Evolutionary conservation across 192 early-diverging fungal genomes (phyloP).

Genomic region (Paraglomus brasilianum): DNA sequence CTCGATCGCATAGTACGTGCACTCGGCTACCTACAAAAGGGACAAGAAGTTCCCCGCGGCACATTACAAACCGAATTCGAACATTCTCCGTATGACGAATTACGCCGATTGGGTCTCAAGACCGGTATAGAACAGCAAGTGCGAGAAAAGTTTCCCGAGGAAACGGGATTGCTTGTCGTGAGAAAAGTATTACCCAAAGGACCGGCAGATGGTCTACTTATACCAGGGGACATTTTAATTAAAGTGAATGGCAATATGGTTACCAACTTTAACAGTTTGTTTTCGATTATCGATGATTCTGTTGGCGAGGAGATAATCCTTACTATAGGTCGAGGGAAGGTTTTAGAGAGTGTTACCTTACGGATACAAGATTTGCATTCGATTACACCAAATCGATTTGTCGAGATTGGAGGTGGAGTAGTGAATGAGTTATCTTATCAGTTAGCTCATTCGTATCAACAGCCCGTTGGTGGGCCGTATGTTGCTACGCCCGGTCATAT

Average conservation of each 20-base stretch:
- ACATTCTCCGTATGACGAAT: constrained; percentile 69
- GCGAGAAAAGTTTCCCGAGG: constrained; percentile 59
- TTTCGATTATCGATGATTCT: constrained; percentile 59
- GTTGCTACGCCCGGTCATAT: constrained; percentile 70
- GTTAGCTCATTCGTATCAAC: constrained; percentile 67
- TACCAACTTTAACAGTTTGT: constrained; percentile 70
- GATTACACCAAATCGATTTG: constrained; percentile 79
- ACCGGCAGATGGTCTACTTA: constrained; percentile 58
- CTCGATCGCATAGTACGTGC: constrained; percentile 72
- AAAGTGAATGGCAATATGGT: constrained; percentile 61
- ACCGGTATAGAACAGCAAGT: constrained; percentile 62
- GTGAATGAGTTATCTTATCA: constrained; percentile 76
- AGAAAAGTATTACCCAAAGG: constrained; percentile 65
- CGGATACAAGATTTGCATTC: constrained; percentile 69
- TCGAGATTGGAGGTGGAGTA: constrained; percentile 83
- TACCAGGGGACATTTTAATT: constrained; percentile 74
- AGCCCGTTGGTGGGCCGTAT: constrained; percentile 78
- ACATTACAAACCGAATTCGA: constrained; percentile 73
- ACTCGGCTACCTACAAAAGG: constrained; percentile 55
- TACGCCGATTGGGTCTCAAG: constrained; percentile 68
- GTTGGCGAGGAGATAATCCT: constrained; percentile 53
- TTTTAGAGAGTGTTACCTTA: constrained; percentile 42
- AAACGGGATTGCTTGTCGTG: constrained; percentile 71
- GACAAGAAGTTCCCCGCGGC: constrained; percentile 63
- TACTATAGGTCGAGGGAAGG: constrained; percentile 58